These are phyloP conservation scores for Angophora floribunda DNA, from an alignment of 345 rosid species.

Conservation along the genomic window DNA sequence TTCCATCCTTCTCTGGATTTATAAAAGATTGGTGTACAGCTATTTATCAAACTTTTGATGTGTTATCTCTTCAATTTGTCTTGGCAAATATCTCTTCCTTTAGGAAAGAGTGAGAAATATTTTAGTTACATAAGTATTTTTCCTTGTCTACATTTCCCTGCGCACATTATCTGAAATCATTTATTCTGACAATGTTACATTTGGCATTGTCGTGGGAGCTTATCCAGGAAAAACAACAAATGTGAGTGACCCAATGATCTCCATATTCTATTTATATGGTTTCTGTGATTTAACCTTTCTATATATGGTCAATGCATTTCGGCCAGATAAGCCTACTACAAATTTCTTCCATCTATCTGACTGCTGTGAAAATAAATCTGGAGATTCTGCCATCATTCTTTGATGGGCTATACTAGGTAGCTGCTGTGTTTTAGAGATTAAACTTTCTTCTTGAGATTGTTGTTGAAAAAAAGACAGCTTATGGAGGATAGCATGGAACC, in stretches of 20 bases:
- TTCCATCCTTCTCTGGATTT: background rate
- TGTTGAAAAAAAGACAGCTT: background rate
- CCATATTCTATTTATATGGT: background rate
- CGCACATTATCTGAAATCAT: background rate
- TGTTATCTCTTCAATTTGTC: background rate
- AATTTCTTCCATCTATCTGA: background rate
- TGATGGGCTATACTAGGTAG: background rate
- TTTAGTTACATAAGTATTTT: background rate
- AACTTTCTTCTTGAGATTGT: background rate
- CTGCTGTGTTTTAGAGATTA: background rate
- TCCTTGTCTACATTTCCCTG: background rate
- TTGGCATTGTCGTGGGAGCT: constrained; percentile 12
- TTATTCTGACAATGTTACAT: constrained; percentile 8
- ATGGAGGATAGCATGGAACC: background rate
- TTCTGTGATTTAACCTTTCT: background rate
- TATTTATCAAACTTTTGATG: background rate
- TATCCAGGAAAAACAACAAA: constrained; percentile 54
- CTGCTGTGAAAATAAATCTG: background rate
- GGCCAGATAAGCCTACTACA: background rate
- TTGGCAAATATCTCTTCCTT: background rate
- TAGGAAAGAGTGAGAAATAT: background rate
- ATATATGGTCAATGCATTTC: background rate
- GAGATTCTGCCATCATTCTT: background rate
- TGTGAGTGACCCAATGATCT: constrained; percentile 14
- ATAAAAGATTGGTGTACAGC: background rate